Evolutionary conservation across 805 yeast genomes (phyloP).

Genomic region (Tetrapisispora iriomotensis): DNA sequence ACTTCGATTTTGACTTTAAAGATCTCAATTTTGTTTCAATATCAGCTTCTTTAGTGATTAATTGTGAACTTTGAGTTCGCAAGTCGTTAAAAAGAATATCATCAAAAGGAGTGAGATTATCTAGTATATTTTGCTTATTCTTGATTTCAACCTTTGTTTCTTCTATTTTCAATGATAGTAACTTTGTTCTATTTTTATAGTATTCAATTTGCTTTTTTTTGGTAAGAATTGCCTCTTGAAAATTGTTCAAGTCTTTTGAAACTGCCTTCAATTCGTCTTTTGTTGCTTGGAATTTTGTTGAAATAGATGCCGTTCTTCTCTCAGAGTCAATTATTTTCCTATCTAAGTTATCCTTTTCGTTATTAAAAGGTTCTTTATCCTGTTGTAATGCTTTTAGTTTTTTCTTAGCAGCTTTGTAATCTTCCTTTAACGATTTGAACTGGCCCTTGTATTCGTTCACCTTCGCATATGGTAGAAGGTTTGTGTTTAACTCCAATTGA

Average conservation of each 20-base stretch:
- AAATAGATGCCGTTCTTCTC: constrained; percentile 7
- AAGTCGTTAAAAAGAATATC: constrained; percentile 9
- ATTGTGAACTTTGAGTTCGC: constrained; percentile 15
- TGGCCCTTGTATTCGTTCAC: constrained; percentile 32
- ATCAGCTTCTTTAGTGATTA: constrained; percentile 13
- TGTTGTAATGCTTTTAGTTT: constrained; percentile 18
- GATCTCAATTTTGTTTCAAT: constrained; percentile 14
- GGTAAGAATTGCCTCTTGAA: constrained; percentile 11
- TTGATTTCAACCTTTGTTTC: constrained; percentile 7
- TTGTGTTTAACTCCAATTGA: constrained; percentile 39
- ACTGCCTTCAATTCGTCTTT: constrained; percentile 2
- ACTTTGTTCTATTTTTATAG: constrained; percentile 16
- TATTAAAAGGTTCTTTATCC: constrained; percentile 20
- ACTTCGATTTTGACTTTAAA: constrained; percentile 24
- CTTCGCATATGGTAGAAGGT: constrained; percentile 40
- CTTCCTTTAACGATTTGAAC: constrained; percentile 20
- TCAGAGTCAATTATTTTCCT: constrained; percentile 15
- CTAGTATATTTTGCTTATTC: constrained; percentile 5
- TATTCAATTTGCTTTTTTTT: constrained; percentile 12
- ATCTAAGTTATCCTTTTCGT: constrained; percentile 27
- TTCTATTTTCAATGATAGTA: constrained; percentile 10
- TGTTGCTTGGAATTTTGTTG: constrained; percentile 4
- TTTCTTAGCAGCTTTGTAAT: constrained; percentile 21
- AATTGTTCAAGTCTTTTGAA: constrained; percentile 11
- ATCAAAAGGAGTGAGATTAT: constrained; percentile 11